A percentile compares a stretch with the other conserved stretches of the same genome.
These are phyloP conservation scores for Microdochium nivale DNA, from an alignment of 2,329 filamentous ascomycete genomes.

Conservation along the genomic window DNA sequence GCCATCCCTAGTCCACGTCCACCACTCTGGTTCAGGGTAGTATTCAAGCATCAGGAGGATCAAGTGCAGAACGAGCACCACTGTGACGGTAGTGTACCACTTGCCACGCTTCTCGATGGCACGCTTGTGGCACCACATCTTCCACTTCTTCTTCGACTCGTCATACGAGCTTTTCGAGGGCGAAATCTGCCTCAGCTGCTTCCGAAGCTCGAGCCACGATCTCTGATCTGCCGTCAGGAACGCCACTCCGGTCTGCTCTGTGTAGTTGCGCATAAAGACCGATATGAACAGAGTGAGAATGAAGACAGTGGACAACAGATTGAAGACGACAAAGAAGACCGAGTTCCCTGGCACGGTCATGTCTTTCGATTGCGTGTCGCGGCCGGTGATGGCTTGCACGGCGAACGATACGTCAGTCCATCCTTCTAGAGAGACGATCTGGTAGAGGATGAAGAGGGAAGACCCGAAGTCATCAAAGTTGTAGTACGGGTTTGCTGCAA, in stretches of 20 bases:
- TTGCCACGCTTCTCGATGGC: conserved; percentile 89
- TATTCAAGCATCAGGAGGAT: conserved; percentile 79
- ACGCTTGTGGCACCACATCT: conserved; percentile 89
- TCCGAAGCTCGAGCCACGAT: conserved; percentile 92
- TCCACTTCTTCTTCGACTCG: conserved; percentile 68
- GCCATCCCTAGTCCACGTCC: conserved; percentile 63
- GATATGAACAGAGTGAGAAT: conserved; percentile 96
- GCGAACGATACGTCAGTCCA: conserved; percentile 92
- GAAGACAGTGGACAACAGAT: conserved; percentile 91
- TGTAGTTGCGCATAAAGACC: conserved; percentile 99
- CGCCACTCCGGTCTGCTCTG: conserved; percentile 93
- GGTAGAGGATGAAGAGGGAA: conserved; percentile 91
- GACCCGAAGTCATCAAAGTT: conserved; percentile 94
- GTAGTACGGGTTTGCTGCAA: conserved; percentile 74
- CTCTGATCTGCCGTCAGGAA: conserved; percentile 93
- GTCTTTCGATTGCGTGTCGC: conserved; percentile 61
- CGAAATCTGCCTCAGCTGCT: conserved; percentile 83
- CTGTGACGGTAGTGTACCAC: conserved; percentile 81
- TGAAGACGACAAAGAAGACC: conserved; percentile 93
- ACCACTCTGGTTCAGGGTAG: conserved; percentile 63
- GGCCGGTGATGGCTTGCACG: conserved; percentile 72
- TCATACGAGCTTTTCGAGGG: conserved; percentile 87
- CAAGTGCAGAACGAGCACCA: conserved; percentile 72
- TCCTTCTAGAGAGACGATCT: conserved; percentile 97
- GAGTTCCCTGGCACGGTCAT: conserved; percentile 74